Percentiles rank a stretch among this genome's conserved stretches.
Evolutionary conservation across 176 grass and related monocot genomes (phyloP).

Genomic region (Poa pratensis): DNA sequence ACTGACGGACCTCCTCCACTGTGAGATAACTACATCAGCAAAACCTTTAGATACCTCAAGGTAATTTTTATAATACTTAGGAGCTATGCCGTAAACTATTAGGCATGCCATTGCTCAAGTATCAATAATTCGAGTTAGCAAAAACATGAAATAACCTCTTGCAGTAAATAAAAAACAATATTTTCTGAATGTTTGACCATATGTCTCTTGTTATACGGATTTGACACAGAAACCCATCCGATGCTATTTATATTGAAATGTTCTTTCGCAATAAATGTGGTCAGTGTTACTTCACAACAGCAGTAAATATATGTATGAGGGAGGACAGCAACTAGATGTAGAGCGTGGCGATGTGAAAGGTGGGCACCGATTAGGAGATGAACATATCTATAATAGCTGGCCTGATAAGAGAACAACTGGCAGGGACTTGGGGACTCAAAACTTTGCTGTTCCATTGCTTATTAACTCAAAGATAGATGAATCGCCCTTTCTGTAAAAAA

Average conservation of each 20-base stretch:
- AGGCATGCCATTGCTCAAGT: conserved; percentile 5
- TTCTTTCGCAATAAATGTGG: not conserved
- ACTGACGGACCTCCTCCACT: conserved; percentile 80
- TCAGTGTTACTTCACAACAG: not conserved
- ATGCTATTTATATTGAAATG: not conserved
- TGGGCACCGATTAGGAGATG: not conserved
- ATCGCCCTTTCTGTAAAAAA: not conserved
- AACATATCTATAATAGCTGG: not conserved
- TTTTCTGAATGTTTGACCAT: not conserved
- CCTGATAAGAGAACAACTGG: not conserved
- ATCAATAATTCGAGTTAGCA: not conserved
- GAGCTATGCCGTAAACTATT: conserved; percentile 24
- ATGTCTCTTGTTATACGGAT: not conserved
- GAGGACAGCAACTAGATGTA: not conserved
- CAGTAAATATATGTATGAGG: not conserved
- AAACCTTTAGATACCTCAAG: conserved; percentile 50
- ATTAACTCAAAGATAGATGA: not conserved
- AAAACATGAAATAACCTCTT: not conserved
- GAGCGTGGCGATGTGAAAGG: not conserved
- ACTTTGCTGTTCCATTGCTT: conserved; percentile 13
- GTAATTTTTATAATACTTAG: conserved; percentile 45
- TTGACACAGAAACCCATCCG: not conserved
- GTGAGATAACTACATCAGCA: conserved; percentile 52
- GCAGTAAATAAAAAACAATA: not conserved
- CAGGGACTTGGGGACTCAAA: not conserved